Evolutionary conservation across 2,329 filamentous ascomycete genomes (phyloP), one percentile per base, ranked within the genome.

Genomic region (Calonectria multiphialidica): DNA sequence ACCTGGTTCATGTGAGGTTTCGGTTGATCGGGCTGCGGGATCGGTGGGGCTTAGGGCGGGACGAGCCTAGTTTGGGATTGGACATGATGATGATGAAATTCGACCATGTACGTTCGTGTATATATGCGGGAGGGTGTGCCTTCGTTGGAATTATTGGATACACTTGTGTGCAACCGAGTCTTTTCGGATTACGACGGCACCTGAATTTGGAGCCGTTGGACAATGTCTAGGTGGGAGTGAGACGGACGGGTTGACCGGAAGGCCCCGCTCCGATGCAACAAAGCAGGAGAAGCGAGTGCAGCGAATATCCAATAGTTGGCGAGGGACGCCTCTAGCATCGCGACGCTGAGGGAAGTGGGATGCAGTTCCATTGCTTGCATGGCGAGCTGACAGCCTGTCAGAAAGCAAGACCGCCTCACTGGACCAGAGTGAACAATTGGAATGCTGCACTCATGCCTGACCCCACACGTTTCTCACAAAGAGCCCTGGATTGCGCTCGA

Each of bases 361-460:
- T 76, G 75, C 72, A 75, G 75, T 68, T 72, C 70, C 75, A 74
- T 79, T 77, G 75, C 77, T 79, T 79, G 76, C 76, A 78, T 79
- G 77, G 76, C 77, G 72, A 77, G 72, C 71, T 76, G 77, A 74
- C 70, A 78, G 74, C 77, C 77, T 79, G 77, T 78, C 77, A 65
- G 74, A 57, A 73, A 68, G 68, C 59, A 44, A 67, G 72, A 70
- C 75, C 77, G 77, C 77, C 77, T 79, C 77, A 79, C 74, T 78
- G 63, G 70, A 73, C 49, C 45, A 64, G 37, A 33, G 21, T n/a
- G 45, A 35, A 64, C 66, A 63, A 35, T 69, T 61, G 57, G 55
- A 72, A 68, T 78, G 71, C 78, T 80, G 78, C 78, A 77, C 73
- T 80, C 74, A 75, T 80, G 78, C 78, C 78, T 75, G 75, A 80